Evolutionary conservation across 1,284 basidiomycete genomes (phyloP), one percentile per base, ranked within the genome.

Genomic region (Naganishia albida): DNA sequence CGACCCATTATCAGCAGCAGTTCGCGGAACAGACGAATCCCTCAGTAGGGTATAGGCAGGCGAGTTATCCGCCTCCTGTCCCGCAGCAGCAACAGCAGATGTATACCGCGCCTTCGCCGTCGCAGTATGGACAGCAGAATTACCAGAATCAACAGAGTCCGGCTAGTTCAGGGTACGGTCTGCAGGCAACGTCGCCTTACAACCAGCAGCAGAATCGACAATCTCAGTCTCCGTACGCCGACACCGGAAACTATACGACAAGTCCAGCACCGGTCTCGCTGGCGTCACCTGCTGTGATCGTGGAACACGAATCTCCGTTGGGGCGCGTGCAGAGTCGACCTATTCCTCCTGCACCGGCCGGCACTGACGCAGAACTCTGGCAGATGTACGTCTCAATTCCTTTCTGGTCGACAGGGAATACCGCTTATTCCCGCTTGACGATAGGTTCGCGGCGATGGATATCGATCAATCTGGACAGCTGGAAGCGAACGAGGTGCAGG

Each of bases 361-460:
- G 56, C 26, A 60, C 56, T 12, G 72, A 75, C 30, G 62, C 67
- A 6, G 75, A 77, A 62, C 68, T 78, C 8, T 69, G 69, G 34
- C 38, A 69, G 23, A 69, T 76, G 76, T 77, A 57, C 69, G 73
- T 73, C 0, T 7, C 15, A 7, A 13, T 42, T 13, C 3, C n/a
- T 43, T 25, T 20, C 13, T 64, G 49, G 25, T 48, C 38, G 43
- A 43, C 66, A 28, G 59, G n/a, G 52, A 20, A 39, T 39, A 15
- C 6, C 28, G 30, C 38, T 48, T 3, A 52, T 43, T 48, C 10
- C 7, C 20, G 40, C 28, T 16, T 55, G 30, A 7, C 28, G 20
- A 7, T 67, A 79, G 77, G 65, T 79, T 79, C 69, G 51, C 66
- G 7, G 73, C 75, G 65, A 78, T 77, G 59, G 77, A 80, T 68